A percentile compares a stretch with the other conserved stretches of the same genome.
Evolutionary conservation across 179 eudicot species (phyloP).

Genomic region (Pouteria campechiana): DNA sequence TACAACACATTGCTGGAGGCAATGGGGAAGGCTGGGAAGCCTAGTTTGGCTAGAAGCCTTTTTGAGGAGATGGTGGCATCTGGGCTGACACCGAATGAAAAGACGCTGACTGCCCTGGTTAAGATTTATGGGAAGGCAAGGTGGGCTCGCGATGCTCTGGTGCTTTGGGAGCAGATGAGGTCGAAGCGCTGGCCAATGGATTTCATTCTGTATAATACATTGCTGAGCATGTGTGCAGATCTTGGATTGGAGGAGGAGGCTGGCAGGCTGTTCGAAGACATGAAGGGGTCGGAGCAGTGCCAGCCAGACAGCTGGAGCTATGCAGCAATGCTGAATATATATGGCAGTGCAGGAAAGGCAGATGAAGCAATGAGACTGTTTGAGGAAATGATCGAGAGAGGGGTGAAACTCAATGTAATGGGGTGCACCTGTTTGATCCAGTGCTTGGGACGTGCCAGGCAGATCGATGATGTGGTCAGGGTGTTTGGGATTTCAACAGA

Average conservation of each 20-base stretch:
- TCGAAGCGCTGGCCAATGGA: constrained; percentile 89
- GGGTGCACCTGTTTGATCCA: constrained; percentile 91
- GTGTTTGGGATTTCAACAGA: constrained; percentile 46
- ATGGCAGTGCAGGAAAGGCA: constrained; percentile 77
- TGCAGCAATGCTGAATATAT: constrained; percentile 88
- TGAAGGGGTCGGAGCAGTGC: constrained; percentile 56
- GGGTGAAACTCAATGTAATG: constrained; percentile 76
- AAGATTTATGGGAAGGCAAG: constrained; percentile 86
- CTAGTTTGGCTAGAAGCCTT: constrained; percentile 82
- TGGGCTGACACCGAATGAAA: constrained; percentile 64
- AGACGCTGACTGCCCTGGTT: constrained; percentile 73
- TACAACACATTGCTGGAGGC: constrained; percentile 91
- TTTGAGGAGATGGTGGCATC: constrained; percentile 84
- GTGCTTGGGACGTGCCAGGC: constrained; percentile 73
- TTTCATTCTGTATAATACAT: constrained; percentile 70
- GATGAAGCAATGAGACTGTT: constrained; percentile 77
- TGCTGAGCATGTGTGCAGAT: constrained; percentile 98
- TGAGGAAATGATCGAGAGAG: constrained; percentile 49
- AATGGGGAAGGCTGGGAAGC: constrained; percentile 90
- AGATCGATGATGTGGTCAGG: constrained; percentile 61
- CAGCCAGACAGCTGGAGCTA: constrained; percentile 84
- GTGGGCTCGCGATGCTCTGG: constrained; percentile 81
- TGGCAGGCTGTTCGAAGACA: constrained; percentile 71
- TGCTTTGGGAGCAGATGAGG: constrained; percentile 81
- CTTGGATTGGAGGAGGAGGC: constrained; percentile 85